Percentiles rank a stretch among this genome's conserved stretches.
These are phyloP conservation scores for Diutina ranongensis DNA, from an alignment of 1,139 yeast genomes.

Conservation along the genomic window DNA sequence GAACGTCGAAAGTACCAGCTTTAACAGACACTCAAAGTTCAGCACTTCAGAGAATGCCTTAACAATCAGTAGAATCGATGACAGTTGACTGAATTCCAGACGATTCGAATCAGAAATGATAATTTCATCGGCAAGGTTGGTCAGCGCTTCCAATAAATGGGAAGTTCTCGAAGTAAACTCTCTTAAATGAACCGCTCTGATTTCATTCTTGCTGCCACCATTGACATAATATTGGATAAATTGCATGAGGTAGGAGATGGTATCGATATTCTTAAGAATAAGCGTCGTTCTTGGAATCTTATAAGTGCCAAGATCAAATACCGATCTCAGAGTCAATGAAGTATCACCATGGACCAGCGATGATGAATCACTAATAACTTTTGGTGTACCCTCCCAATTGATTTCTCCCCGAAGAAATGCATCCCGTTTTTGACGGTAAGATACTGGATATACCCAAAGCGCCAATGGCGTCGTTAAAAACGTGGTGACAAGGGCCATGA, in stretches of 20 bases:
- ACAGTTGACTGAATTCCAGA: slow-evolving; percentile 24
- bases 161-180: slow-evolving; percentile 58
- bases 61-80: slow-evolving; percentile 40
- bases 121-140: slow-evolving; percentile 9
- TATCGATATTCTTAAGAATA: slow-evolving; percentile 21
- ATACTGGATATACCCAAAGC: slow-evolving; percentile 43
- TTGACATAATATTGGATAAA: slow-evolving; percentile 17
- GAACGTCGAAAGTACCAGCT: slow-evolving; percentile 4
- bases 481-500: slow-evolving; percentile 70
- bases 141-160: slow-evolving; percentile 53
- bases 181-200: slow-evolving; percentile 46
- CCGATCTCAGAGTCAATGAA: background rate
- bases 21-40: background rate
- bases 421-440: slow-evolving; percentile 44
- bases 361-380: background rate
- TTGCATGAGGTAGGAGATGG: slow-evolving; percentile 23
- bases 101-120: slow-evolving; percentile 13
- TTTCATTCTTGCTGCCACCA: slow-evolving; percentile 17
- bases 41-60: slow-evolving; percentile 25
- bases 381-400: slow-evolving; percentile 26
- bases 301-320: background rate
- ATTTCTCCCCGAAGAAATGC: slow-evolving; percentile 27
- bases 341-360: background rate
- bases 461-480: slow-evolving; percentile 69
- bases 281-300: slow-evolving; percentile 12